Evolutionary conservation across 306 rosid species (phyloP), one percentile per base, ranked within the genome.

Genomic region (Ziziphus jujuba): DNA sequence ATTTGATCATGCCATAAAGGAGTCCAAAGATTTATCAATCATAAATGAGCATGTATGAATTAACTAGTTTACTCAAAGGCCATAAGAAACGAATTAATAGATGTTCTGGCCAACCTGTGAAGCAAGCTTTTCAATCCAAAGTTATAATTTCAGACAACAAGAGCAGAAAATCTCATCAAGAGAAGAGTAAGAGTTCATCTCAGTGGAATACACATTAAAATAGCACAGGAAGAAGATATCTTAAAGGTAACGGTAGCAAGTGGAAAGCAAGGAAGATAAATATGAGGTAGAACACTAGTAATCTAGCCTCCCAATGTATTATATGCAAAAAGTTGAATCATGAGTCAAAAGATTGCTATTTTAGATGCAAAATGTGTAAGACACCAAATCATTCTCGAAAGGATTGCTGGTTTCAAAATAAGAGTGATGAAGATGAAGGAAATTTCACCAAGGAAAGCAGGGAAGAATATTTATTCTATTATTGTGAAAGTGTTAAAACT

Each of bases 51-150:
- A 21, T 62, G 16, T 19, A 9, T 40, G 35, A 62, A 22, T 15
- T 62, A 5, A 43, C 9, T 3, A 19, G 67, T 6, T 62, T 53
- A 0, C 66, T 62, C 1, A 31, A 43, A 44, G 67, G 62, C 5
- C 62, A 54, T 54, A 54, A 67, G 36, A 16, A 67, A 12, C 55
- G 40, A 11, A 19, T 34, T 21, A 53, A 19, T 9, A 12, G 56
- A 12, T 23, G 13, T 19, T 28, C 23, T 12, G 25, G n/a, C 2
- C 40, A 63, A 6, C 38, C 14, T 5, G 6, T 63, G 23, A 56
- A 63, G 40, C 40, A 63, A 24, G 31, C 48, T 7, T 65, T 65
- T 34, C 59, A 16, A 5, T 25, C 49, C 28, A 65, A 65, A 3
- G 15, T 56, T 33, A 56, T 0, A 22, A 5, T 56, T 10, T 22